Conservation (phyloP, 345 rosid species). For the Arabis hirsuta region DNA sequence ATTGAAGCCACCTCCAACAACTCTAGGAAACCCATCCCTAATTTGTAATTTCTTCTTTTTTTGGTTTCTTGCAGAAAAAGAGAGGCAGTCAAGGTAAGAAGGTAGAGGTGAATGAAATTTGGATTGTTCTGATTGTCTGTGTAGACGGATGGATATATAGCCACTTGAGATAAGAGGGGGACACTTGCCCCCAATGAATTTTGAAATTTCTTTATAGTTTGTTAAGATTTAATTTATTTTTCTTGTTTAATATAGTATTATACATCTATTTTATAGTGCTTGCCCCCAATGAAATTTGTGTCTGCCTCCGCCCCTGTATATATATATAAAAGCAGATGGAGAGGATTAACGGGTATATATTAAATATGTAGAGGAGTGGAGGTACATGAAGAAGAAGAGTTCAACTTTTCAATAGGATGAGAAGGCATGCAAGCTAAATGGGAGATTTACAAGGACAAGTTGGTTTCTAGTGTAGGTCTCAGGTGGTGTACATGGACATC, state of each 20-base stretch:
- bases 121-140: slow-evolving; percentile 18
- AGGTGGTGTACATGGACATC: slow-evolving; percentile 19
- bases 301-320: too few species aligned
- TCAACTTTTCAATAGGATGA: slow-evolving; percentile 35
- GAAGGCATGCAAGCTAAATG: slow-evolving; percentile 19
- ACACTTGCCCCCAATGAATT: too few species aligned
- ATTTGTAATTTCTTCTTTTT: neutral
- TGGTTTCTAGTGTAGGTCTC: slow-evolving; percentile 35
- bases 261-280: too few species aligned
- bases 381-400: slow-evolving; percentile 20
- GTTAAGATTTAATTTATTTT: too few species aligned
- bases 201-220: too few species aligned
- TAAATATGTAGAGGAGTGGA: slow-evolving; percentile 25
- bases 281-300: too few species aligned
- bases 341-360: slow-evolving; percentile 3
- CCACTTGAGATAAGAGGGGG: too few species aligned
- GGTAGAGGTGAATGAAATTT: neutral
- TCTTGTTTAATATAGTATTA: too few species aligned
- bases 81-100: slow-evolving; percentile 27
- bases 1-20: slow-evolving; percentile 83
- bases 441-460: slow-evolving; percentile 28
- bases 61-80: slow-evolving; percentile 28
- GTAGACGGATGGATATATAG: neutral
- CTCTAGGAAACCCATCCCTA: slow-evolving; percentile 87
- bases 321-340: neutral